phyloP scores from a whole-genome alignment of 192 early-diverging fungal species.

The Coemansia sp. region DNA sequence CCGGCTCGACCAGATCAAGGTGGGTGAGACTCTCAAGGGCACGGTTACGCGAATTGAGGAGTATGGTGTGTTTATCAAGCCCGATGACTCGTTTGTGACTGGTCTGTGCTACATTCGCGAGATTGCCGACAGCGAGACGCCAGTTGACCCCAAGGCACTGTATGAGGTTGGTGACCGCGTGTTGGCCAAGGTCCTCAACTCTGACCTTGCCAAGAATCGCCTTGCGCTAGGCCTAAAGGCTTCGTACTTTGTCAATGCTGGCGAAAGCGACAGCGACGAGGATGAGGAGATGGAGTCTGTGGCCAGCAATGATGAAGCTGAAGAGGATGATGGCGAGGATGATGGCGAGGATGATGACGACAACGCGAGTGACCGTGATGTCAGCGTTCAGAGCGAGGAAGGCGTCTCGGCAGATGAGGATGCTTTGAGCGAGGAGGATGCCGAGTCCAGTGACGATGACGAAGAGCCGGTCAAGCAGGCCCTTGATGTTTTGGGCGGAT shows the following conservation, averaged over 20 bases:
- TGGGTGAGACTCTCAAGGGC: conserved; percentile 78
- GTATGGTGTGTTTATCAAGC: conserved; percentile 81
- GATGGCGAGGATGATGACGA: not conserved
- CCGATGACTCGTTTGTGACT: conserved; percentile 69
- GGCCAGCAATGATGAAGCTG: conserved; percentile 13
- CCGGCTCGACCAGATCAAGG: conserved; percentile 59
- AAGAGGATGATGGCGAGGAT: conserved; percentile 22
- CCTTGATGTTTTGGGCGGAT: conserved; percentile 43
- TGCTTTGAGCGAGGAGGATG: not conserved
- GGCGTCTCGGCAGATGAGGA: not conserved
- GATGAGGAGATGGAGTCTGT: conserved; percentile 17
- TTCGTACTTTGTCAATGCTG: conserved; percentile 69
- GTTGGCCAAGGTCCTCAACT: conserved; percentile 73
- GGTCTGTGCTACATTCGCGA: conserved; percentile 86
- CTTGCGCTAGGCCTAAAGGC: conserved; percentile 81
- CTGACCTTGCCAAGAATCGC: conserved; percentile 66
- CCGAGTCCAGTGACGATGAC: conserved; percentile 3
- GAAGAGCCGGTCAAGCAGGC: conserved; percentile 13
- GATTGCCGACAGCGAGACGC: conserved; percentile 77
- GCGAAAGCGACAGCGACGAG: conserved; percentile 45
- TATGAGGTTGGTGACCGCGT: conserved; percentile 84
- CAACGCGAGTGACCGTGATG: conserved; percentile 11
- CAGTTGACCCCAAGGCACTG: conserved; percentile 62
- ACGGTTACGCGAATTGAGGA: conserved; percentile 68
- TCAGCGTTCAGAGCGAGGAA: not conserved